Evolutionary conservation across 257 asterid genomes (phyloP).

Genomic region (Apocynum venetum): DNA sequence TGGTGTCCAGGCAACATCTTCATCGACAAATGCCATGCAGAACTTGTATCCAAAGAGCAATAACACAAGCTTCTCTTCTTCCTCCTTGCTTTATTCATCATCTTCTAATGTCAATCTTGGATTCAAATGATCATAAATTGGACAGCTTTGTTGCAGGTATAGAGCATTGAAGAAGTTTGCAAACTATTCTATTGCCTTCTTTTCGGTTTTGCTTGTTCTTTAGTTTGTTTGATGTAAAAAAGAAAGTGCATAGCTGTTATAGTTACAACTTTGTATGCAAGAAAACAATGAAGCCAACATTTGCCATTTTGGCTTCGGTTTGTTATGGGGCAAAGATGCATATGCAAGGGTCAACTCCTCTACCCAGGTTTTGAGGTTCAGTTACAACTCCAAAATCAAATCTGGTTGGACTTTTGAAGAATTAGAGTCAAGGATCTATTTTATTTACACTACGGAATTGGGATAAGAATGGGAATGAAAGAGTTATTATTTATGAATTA

Average conservation of each 20-base stretch:
- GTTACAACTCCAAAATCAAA: background rate
- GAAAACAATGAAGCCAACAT: conserved; percentile 9
- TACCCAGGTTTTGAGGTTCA: conserved; percentile 13
- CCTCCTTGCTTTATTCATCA: conserved; percentile 39
- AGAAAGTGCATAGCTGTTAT: conserved; percentile 10
- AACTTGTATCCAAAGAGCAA: conserved; percentile 28
- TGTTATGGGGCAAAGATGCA: too few species aligned
- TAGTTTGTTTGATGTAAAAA: conserved; percentile 18
- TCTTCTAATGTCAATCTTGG: conserved; percentile 24
- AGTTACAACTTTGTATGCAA: background rate
- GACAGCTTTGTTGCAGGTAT: background rate
- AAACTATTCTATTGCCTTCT: background rate
- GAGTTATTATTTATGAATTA: too few species aligned
- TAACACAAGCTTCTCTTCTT: conserved; percentile 40
- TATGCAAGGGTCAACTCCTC: background rate
- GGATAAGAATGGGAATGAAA: background rate
- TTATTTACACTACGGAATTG: too few species aligned
- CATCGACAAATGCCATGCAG: conserved; percentile 24
- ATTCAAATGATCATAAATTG: conserved; percentile 19
- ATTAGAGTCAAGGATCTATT: too few species aligned
- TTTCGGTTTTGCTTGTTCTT: conserved; percentile 2
- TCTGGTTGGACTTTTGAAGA: too few species aligned
- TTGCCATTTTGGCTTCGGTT: conserved; percentile 8
- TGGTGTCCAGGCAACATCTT: conserved; percentile 29
- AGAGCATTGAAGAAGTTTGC: conserved; percentile 12